These are phyloP conservation scores for Closterium sp. DNA, from an alignment of 139 green algal genomes.

Conservation along the genomic window DNA sequence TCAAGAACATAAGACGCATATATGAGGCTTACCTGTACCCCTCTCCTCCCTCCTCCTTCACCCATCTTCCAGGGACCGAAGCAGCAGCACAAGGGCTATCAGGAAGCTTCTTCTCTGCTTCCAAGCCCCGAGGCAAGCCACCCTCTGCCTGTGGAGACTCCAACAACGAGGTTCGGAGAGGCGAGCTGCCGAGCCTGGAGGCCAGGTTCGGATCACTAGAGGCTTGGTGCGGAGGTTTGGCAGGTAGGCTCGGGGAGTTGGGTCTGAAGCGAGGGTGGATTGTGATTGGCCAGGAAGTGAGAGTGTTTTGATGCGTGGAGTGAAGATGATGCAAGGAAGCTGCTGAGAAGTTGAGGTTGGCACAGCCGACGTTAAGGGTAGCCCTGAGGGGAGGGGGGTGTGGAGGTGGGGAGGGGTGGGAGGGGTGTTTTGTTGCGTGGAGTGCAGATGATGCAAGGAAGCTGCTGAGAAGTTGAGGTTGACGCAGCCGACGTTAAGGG, in stretches of 20 bases:
- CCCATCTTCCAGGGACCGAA: background rate
- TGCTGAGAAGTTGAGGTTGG: background rate
- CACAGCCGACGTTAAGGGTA: background rate
- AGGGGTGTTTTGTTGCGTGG: background rate
- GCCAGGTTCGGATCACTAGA: background rate
- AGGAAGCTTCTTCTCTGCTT: background rate
- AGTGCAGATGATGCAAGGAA: background rate
- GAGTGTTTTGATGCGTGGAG: background rate
- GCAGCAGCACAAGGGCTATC: background rate
- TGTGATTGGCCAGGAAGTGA: background rate
- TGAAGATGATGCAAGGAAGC: background rate
- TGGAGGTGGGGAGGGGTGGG: too few relatives aligned
- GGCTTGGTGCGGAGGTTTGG: background rate
- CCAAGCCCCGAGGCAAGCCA: background rate
- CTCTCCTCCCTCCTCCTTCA: background rate
- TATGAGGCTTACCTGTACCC: too few relatives aligned
- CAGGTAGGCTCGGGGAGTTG: background rate
- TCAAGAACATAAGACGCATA: too few relatives aligned
- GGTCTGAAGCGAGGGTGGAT: background rate
- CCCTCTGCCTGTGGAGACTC: background rate
- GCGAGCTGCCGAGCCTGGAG: background rate
- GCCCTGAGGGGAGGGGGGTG: too few relatives aligned
- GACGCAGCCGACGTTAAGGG: background rate
- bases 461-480: background rate
- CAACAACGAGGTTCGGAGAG: background rate